Base-by-base conservation (phyloP, 1,139 yeast genomes). In the Zygosaccharomyces sapae region DNA sequence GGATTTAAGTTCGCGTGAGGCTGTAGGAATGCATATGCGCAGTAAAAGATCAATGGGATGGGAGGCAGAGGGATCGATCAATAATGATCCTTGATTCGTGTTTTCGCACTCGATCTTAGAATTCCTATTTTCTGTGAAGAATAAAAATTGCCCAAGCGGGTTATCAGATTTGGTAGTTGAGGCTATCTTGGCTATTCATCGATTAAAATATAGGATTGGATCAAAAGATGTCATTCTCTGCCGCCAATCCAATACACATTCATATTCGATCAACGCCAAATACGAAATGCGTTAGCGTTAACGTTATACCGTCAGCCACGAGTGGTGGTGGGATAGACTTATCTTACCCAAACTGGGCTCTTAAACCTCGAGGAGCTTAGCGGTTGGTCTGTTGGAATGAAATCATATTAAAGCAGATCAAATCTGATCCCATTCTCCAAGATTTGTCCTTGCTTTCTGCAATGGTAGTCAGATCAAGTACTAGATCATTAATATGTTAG, bases 401-500 rank as follows among this genome's bases (percentile, higher is more conserved):
- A 19, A 13, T 24, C 40, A 37, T 37, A 37, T 37, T 37, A 37
- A 29, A 37, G 33, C 36, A 12, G 41, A 37, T 37, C 37, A 33
- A 27, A 24, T 20, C 9, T 18, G 22, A 7, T 34, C 24, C 37
- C 4, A 34, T 18, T 10, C 24, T n/a, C 9, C 5, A n/a, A 8
- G 16, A 19, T 18, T 10, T 20, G 7, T 25, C 29, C 20, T 25
- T n/a, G 10, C 13, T 5, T 10, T 12, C 37, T 19, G 12, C 19
- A 5, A 22, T 10, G 19, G 9, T 18, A 18, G 10, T 18, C n/a
- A 4, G 18, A n/a, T 4, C 5, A 5, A 22, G 8, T 5, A 25
- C 16, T 10, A 18, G 24, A 30, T 20, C 9, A 13, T 33, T 5
- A 27, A 22, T 2, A 59, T 59, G 63, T 51, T 59, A 31, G 59